These are phyloP conservation scores for Cladophialophora chaetospira DNA, from an alignment of 2,329 filamentous ascomycete species.

Conservation along the genomic window DNA sequence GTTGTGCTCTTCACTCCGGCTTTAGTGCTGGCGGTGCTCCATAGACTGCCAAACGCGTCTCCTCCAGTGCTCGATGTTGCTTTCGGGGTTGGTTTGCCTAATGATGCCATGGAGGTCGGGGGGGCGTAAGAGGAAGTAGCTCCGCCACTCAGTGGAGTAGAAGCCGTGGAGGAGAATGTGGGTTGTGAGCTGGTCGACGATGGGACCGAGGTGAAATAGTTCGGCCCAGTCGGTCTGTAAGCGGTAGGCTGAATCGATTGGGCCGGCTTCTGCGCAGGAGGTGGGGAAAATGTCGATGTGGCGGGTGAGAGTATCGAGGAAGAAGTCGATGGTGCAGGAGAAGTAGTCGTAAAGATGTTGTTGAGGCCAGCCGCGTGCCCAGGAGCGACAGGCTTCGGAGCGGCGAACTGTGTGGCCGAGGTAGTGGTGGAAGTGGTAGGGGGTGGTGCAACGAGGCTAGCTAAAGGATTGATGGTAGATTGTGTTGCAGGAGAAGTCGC, in stretches of 20 bases:
- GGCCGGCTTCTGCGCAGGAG: conserved; percentile 46
- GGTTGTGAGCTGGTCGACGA: conserved; percentile 19
- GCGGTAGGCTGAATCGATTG: conserved; percentile 53
- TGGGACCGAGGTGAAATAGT: conserved; percentile 87
- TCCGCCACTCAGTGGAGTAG: conserved; percentile 28
- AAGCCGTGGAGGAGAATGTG: conserved; percentile 36
- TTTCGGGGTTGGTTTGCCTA: conserved; percentile 53
- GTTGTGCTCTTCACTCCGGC: conserved; percentile 71
- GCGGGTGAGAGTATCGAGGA: conserved; percentile 68
- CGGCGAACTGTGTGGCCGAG: conserved; percentile 69
- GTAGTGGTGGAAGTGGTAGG: conserved; percentile 50
- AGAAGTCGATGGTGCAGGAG: conserved; percentile 37
- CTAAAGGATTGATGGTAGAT: conserved; percentile 40
- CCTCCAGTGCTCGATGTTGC: conserved; percentile 59
- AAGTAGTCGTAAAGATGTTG: conserved; percentile 75
- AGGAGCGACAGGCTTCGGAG: conserved; percentile 82
- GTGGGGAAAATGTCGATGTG: conserved; percentile 48
- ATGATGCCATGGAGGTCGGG: conserved; percentile 39
- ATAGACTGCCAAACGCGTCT: conserved; percentile 88
- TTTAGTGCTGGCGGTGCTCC: conserved; percentile 69
- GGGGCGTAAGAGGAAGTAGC: conserved; percentile 45
- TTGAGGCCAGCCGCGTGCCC: conserved; percentile 78
- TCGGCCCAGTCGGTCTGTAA: conserved; percentile 76
- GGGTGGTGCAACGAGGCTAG: conserved; percentile 49
- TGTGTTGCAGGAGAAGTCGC: conserved; percentile 62